Evolutionary conservation across 495 filamentous ascomycete genomes (phyloP).

Genomic region (Pyrenula massariospora): DNA sequence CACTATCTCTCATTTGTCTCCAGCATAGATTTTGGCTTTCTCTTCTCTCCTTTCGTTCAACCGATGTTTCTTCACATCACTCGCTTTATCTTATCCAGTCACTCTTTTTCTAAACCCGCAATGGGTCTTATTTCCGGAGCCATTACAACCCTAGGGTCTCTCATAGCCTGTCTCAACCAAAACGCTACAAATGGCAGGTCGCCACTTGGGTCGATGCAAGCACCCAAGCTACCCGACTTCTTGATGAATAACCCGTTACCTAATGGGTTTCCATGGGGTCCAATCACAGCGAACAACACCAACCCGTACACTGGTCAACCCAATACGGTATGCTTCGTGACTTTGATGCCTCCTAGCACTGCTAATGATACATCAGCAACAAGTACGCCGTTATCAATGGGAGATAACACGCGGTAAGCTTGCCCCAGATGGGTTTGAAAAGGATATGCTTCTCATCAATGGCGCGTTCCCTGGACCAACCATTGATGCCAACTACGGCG

Average conservation of each 20-base stretch:
- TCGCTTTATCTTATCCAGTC: not conserved
- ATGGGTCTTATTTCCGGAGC: not conserved
- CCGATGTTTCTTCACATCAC: not conserved
- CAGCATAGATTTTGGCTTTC: not conserved
- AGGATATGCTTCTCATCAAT: constrained; percentile 29
- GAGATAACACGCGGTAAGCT: constrained; percentile 19
- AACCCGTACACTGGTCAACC: constrained; percentile 18
- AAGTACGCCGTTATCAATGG: constrained; percentile 19
- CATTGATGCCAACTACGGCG: constrained; percentile 50
- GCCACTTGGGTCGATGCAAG: constrained; percentile 5
- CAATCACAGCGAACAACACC: constrained; percentile 6
- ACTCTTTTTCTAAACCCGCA: not conserved
- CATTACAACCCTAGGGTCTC: not conserved
- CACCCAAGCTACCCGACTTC: constrained; percentile 3
- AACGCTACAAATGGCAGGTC: not conserved
- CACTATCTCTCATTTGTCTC: no score
- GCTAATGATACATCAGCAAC: not conserved
- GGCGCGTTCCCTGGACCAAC: constrained; percentile 27
- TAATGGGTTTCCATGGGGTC: constrained; percentile 11
- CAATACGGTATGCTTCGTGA: constrained; percentile 12
- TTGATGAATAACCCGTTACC: constrained; percentile 9
- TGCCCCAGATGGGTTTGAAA: constrained; percentile 35
- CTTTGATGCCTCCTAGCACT: not conserved
- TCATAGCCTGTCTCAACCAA: not conserved
- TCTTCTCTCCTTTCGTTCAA: not conserved